Conservation (phyloP, 345 rosid species). For the Gynandropsis gynandra region DNA sequence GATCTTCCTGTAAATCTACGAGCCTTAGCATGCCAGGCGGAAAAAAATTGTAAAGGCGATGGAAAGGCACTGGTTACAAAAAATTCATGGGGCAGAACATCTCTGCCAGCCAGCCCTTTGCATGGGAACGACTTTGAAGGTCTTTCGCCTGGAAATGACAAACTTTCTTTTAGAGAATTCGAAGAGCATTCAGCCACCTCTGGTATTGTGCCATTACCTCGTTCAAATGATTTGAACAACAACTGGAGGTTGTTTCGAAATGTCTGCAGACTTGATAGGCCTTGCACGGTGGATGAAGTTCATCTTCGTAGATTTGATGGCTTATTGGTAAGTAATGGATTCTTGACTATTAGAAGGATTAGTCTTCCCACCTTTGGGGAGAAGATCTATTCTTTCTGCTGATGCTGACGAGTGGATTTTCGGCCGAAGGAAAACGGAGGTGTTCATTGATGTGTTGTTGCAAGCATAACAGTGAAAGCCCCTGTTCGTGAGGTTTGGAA, state of each 20-base stretch:
- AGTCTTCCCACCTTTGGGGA: too few species aligned
- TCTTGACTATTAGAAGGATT: constrained; percentile 12
- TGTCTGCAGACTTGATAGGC: constrained; percentile 69
- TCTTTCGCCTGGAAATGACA: constrained; percentile 24
- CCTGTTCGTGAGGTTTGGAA: constrained; percentile 92
- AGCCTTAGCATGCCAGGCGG: constrained; percentile 82
- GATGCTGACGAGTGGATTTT: constrained; percentile 34
- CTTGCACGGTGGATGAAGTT: constrained; percentile 84
- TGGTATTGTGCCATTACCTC: constrained; percentile 31
- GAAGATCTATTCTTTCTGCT: constrained; percentile 22
- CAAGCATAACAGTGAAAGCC: constrained; percentile 97
- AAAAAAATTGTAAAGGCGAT: constrained; percentile 39
- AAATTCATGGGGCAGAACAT: constrained; percentile 24
- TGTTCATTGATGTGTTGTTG: constrained; percentile 86
- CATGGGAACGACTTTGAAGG: constrained; percentile 30
- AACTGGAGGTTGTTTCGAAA: constrained; percentile 81
- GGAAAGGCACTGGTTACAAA: too few species aligned
- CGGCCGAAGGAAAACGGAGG: constrained; percentile 89
- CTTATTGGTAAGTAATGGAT: constrained; percentile 54
- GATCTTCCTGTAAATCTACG: constrained; percentile 92
- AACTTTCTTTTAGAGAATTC: constrained; percentile 21
- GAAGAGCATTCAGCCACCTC: constrained; percentile 34
- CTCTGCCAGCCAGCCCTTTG: constrained; percentile 26
- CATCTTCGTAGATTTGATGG: constrained; percentile 98
- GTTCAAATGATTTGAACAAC: constrained; percentile 45